Evolutionary conservation across 1,284 basidiomycete genomes (phyloP).

Genomic region (Tylopilus sp.): DNA sequence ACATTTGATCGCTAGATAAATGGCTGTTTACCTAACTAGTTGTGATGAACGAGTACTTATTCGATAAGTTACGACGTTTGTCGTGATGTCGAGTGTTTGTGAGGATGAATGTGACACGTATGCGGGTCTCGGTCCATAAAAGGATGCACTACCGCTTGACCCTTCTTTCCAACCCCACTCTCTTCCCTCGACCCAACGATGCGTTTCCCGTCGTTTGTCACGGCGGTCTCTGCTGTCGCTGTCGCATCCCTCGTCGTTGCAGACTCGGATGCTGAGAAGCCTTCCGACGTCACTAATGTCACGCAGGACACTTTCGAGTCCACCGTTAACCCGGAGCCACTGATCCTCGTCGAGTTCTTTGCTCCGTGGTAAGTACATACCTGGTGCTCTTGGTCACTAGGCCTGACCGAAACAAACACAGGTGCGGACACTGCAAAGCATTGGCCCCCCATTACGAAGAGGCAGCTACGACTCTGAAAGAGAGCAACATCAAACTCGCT

Average conservation of each 20-base stretch:
- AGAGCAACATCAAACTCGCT: conserved; percentile 85
- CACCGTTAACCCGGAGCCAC: conserved; percentile 63
- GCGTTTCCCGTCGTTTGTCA: conserved; percentile 58
- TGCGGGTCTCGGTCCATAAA: conserved; percentile 27
- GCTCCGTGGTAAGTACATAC: conserved; percentile 70
- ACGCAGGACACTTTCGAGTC: conserved; percentile 70
- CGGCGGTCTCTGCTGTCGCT: conserved; percentile 50
- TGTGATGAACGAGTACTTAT: too few relatives aligned
- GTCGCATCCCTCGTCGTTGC: conserved; percentile 54
- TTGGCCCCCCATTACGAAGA: conserved; percentile 94
- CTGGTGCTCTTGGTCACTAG: neutral
- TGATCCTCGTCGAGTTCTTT: conserved; percentile 96
- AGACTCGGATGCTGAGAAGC: conserved; percentile 50
- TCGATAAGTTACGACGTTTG: neutral
- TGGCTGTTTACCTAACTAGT: neutral
- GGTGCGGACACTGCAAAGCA: conserved; percentile 91
- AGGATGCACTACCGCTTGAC: neutral
- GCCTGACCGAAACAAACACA: conserved; percentile 25
- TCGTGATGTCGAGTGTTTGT: neutral
- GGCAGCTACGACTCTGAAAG: conserved; percentile 90
- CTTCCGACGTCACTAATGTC: conserved; percentile 82
- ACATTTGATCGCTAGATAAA: conserved; percentile 34
- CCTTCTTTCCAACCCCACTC: neutral
- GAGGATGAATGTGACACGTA: conserved; percentile 29
- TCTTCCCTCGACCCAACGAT: conserved; percentile 39